phyloP scores from a whole-genome alignment of 1,139 yeast genomes.

The Suhomyces wounanorum region DNA sequence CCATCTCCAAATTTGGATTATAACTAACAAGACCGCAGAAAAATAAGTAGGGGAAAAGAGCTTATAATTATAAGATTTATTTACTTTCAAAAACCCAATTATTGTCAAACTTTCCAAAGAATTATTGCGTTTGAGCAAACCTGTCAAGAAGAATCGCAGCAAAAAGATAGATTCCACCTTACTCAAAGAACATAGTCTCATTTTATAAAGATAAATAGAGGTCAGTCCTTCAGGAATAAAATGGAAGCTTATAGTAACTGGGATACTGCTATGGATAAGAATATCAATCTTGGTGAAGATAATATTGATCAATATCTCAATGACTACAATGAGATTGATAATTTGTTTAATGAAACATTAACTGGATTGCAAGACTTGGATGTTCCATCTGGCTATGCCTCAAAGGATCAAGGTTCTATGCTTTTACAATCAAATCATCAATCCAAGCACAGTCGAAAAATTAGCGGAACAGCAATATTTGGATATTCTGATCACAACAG shows the following conservation, averaged over 20 bases:
- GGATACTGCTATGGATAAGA: conserved; percentile 27
- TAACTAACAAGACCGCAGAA: conserved; percentile 11
- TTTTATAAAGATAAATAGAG: neutral
- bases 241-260: conserved; percentile 34
- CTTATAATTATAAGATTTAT: conserved; percentile 1
- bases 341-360: conserved; percentile 46
- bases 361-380: conserved; percentile 53
- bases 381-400: conserved; percentile 38
- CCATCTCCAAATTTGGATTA: conserved; percentile 11
- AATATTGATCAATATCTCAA: conserved; percentile 42
- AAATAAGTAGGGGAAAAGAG: conserved; percentile 3
- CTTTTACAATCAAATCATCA: conserved; percentile 10
- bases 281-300: conserved; percentile 45
- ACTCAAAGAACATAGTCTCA: neutral
- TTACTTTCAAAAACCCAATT: neutral
- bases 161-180: neutral
- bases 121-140: neutral
- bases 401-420: conserved; percentile 4
- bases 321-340: conserved; percentile 41
- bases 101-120: neutral
- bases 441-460: conserved; percentile 37
- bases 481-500: conserved; percentile 59
- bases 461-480: conserved; percentile 66
- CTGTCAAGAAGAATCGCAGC: neutral
- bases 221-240: conserved; percentile 10